A percentile compares a stretch with the other conserved stretches of the same genome.
phyloP scores from a whole-genome alignment of 2,329 filamentous ascomycete genomes.

The Cordyceps cicadae region DNA sequence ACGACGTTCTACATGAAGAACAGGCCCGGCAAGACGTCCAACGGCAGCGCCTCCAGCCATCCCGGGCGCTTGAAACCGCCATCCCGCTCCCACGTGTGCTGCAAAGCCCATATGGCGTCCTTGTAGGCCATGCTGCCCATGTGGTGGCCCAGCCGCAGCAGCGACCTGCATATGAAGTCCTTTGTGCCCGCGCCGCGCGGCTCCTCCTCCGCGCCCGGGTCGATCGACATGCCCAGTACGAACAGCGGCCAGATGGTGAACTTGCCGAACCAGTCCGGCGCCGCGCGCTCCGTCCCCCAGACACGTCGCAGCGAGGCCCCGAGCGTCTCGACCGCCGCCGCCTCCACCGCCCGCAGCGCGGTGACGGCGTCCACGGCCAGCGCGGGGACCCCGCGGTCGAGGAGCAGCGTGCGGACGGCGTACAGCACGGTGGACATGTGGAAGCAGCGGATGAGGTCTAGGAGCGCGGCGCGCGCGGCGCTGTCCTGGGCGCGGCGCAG shows the following conservation, averaged over 20 bases:
- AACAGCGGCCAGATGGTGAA: constrained; percentile 11
- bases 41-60: constrained; percentile 3
- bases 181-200: neutral
- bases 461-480: neutral
- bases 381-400: constrained; percentile 3
- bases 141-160: constrained; percentile 5
- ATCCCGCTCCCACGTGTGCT: neutral
- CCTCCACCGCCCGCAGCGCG: neutral
- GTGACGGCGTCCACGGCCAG: neutral
- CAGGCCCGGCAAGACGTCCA: constrained; percentile 5
- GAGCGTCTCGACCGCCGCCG: neutral
- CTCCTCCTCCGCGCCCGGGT: neutral
- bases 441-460: constrained; percentile 8
- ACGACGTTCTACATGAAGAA: constrained; percentile 1
- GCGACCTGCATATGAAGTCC: constrained; percentile 2
- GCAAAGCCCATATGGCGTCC: constrained; percentile 7
- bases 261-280: constrained; percentile 11
- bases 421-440: constrained; percentile 9
- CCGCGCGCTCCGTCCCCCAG: constrained; percentile 3
- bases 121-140: constrained; percentile 3
- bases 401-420: constrained; percentile 12
- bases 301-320: neutral
- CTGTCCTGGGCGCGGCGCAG: neutral
- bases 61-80: neutral
- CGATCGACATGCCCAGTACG: constrained; percentile 8